phyloP scores from a whole-genome alignment of 805 yeast genomes.

The Sporopachydermia lactativora region DNA sequence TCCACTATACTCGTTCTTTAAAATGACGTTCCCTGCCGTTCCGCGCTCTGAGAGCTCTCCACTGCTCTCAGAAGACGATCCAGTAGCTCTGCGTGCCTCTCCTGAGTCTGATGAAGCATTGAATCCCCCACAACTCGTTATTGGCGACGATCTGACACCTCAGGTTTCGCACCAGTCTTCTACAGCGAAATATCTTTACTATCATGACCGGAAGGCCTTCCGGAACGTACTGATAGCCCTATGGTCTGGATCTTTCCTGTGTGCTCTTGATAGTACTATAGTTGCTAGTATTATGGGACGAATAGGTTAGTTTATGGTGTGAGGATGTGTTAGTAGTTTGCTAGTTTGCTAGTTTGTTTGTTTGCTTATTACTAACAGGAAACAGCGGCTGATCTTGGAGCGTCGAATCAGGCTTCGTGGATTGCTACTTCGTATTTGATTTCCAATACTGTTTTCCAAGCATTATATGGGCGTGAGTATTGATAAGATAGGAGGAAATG shows the following conservation, averaged over 20 bases:
- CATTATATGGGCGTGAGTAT: constrained; percentile 40
- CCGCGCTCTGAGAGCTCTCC: too few species aligned
- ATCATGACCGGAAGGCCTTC: not conserved
- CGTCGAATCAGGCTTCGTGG: constrained; percentile 40
- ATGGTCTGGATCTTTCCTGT: constrained; percentile 33
- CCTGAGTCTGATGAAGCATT: too few species aligned
- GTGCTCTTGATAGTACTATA: constrained; percentile 32
- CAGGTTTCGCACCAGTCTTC: constrained; percentile 1
- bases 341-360: too few species aligned
- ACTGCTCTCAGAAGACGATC: too few species aligned
- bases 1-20: too few species aligned
- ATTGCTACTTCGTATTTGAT: constrained; percentile 50
- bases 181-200: not conserved
- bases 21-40: too few species aligned
- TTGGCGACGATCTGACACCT: constrained; percentile 2
- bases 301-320: too few species aligned
- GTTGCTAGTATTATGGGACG: constrained; percentile 35
- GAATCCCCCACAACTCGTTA: too few species aligned
- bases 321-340: too few species aligned
- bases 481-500: too few species aligned
- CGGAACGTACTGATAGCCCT: constrained; percentile 18
- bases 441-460: constrained; percentile 56
- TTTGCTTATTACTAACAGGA: too few species aligned
- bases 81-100: too few species aligned
- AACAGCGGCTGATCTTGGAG: constrained; percentile 31